These are phyloP conservation scores for Mallotus japonicus DNA, from an alignment of 441 rosid genomes.

Conservation along the genomic window DNA sequence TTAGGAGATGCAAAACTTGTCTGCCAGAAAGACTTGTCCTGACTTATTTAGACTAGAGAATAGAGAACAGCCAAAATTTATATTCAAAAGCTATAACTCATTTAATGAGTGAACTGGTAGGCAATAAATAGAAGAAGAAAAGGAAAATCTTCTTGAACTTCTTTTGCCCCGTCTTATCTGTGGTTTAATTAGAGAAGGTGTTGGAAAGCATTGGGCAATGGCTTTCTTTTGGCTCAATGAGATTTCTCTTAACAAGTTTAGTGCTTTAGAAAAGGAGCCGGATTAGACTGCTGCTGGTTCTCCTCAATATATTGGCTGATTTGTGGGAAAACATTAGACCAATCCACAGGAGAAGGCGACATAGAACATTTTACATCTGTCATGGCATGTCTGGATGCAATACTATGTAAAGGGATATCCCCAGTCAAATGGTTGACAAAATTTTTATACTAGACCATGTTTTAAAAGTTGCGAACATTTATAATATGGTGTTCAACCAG, in stretches of 20 bases:
- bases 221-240: background rate
- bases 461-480: background rate
- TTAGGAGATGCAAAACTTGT: too few relatives aligned
- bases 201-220: background rate
- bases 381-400: background rate
- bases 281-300: background rate
- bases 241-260: background rate
- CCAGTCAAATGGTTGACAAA: too few relatives aligned
- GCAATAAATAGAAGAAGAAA: too few relatives aligned
- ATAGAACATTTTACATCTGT: background rate
- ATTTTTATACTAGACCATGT: background rate
- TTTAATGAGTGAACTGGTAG: background rate
- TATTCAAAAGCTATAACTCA: background rate
- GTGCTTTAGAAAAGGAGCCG: background rate
- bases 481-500: background rate
- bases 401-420: background rate
- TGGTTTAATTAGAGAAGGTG: background rate
- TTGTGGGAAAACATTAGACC: background rate
- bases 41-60: background rate
- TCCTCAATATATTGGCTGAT: background rate
- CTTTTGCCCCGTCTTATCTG: too few relatives aligned
- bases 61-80: background rate
- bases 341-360: background rate
- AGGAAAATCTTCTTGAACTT: background rate
- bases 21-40: too few relatives aligned